A percentile compares a stretch with the other conserved stretches of the same genome.
Conservation (phyloP, 169 alveolate species). For the Plasmodium adleri region DNA sequence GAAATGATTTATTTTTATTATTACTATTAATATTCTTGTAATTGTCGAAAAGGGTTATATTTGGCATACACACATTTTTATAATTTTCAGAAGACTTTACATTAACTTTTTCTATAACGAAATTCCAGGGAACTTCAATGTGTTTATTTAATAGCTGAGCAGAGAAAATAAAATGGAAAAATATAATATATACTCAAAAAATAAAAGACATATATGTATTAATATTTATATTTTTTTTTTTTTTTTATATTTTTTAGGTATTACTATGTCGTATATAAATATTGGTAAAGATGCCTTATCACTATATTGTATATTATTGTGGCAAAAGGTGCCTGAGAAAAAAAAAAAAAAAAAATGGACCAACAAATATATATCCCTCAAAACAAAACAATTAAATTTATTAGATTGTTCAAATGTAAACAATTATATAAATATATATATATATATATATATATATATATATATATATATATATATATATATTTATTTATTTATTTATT, state of each 20-base stretch:
- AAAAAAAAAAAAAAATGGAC: conserved; percentile 2
- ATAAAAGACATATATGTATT: neutral
- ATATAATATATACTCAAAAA: neutral
- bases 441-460: neutral
- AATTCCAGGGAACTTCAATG: conserved; percentile 73
- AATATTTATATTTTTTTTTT: neutral
- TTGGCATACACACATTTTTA: conserved; percentile 34
- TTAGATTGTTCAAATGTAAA: no score
- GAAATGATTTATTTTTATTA: no score
- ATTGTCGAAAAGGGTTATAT: neutral
- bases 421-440: neutral
- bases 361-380: neutral
- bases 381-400: no score
- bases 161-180: neutral
- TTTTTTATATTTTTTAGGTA: neutral
- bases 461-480: neutral
- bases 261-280: conserved; percentile 69
- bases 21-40: conserved; percentile 45
- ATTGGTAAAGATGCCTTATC: conserved; percentile 66
- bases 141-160: conserved; percentile 39
- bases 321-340: conserved; percentile 51
- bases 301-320: conserved; percentile 58
- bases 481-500: neutral
- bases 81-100: conserved; percentile 14
- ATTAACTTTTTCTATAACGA: conserved; percentile 63